These are phyloP conservation scores for Helicocarpus griseus DNA, from an alignment of 2,329 filamentous ascomycete species.

Conservation along the genomic window DNA sequence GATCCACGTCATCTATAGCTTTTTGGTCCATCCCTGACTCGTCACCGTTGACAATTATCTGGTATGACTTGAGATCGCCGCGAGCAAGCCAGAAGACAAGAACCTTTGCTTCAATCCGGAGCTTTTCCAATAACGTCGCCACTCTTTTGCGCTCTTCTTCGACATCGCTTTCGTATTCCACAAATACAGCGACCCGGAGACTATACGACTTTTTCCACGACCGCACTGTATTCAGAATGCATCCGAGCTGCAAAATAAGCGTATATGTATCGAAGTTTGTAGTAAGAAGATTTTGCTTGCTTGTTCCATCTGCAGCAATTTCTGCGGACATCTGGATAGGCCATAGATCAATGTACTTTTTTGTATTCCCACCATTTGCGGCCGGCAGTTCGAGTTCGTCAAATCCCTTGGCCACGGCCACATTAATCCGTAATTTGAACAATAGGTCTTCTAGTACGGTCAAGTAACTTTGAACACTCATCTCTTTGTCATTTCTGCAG, in stretches of 20 bases:
- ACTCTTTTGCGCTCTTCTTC: constrained; percentile 67
- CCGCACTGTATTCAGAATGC: constrained; percentile 71
- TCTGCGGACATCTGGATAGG: constrained; percentile 90
- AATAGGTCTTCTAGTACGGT: constrained; percentile 76
- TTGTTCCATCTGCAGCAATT: constrained; percentile 56
- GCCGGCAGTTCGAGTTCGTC: constrained; percentile 64
- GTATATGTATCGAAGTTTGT: constrained; percentile 90
- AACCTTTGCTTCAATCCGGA: constrained; percentile 71
- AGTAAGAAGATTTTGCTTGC: constrained; percentile 58
- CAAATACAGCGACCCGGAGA: constrained; percentile 73
- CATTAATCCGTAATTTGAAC: constrained; percentile 68
- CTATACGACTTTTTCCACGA: constrained; percentile 67
- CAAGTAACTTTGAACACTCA: constrained; percentile 60
- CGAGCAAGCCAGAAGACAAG: constrained; percentile 73
- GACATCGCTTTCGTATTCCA: constrained; percentile 79
- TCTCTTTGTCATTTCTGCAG: constrained; percentile 6
- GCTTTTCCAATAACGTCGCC: constrained; percentile 63
- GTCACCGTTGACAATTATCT: constrained; percentile 66
- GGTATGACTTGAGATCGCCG: constrained; percentile 62
- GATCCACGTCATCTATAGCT: constrained; percentile 52
- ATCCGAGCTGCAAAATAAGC: constrained; percentile 76
- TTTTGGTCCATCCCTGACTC: constrained; percentile 42
- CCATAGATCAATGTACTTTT: constrained; percentile 81
- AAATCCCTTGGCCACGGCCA: constrained; percentile 76
- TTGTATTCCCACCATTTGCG: constrained; percentile 47